Evolutionary conservation across 441 rosid species (phyloP).

Genomic region (Populus hybrid): DNA sequence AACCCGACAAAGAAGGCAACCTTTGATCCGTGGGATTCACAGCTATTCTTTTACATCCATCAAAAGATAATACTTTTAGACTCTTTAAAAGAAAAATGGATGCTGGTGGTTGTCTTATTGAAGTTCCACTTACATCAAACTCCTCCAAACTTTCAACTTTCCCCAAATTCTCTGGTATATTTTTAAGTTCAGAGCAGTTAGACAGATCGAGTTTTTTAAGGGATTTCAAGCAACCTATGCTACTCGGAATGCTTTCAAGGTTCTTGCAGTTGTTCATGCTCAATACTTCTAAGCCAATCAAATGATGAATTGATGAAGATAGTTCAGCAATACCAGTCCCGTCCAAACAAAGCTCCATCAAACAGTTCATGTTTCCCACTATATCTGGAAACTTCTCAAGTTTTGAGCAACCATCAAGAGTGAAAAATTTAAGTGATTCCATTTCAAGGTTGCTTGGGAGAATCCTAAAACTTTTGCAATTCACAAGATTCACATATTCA

Average conservation of each 20-base stretch:
- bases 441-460: constrained; percentile 6
- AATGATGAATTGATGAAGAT: constrained; percentile 2
- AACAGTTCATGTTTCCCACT: constrained; percentile 21
- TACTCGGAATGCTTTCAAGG: not conserved
- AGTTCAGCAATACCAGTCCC: constrained; percentile 6
- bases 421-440: constrained; percentile 1
- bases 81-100: constrained; percentile 13
- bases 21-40: not conserved
- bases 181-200: not conserved
- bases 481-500: not conserved
- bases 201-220: not conserved
- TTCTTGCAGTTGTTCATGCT: not conserved
- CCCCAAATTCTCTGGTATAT: constrained; percentile 18
- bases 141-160: constrained; percentile 4
- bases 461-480: not conserved
- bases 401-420: constrained; percentile 12
- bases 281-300: not conserved
- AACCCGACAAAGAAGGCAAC: not conserved
- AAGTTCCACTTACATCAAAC: constrained; percentile 16
- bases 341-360: constrained; percentile 13
- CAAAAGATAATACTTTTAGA: constrained; percentile 13
- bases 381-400: constrained; percentile 10
- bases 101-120: constrained; percentile 9
- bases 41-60: not conserved
- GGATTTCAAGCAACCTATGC: not conserved